Percentiles rank a stretch among this genome's conserved stretches.
These are phyloP conservation scores for Nidula niveotomentosa DNA, from an alignment of 1,284 basidiomycete genomes.

Conservation along the genomic window DNA sequence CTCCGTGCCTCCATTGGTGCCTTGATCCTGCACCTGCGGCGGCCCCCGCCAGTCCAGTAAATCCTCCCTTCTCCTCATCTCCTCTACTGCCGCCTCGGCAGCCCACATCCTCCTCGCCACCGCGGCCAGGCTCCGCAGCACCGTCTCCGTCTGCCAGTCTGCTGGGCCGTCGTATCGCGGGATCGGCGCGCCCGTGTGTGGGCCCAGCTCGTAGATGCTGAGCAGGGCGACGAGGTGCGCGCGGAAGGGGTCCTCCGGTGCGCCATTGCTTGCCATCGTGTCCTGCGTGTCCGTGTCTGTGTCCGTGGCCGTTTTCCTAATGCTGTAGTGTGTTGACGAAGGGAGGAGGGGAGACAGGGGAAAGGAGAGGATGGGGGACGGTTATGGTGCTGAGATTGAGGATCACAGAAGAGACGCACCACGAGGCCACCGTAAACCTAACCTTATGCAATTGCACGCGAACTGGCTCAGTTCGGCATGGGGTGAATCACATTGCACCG, in stretches of 20 bases:
- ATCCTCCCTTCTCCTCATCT: neutral
- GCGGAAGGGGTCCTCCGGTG: conserved; percentile 37
- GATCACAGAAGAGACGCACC: too few species aligned
- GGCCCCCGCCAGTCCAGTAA: neutral
- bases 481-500: too few species aligned
- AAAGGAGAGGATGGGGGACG: too few species aligned
- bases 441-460: too few species aligned
- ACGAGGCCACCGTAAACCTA: too few species aligned
- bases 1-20: neutral
- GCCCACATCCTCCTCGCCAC: conserved; percentile 60
- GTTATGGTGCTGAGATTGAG: too few species aligned
- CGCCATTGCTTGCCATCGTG: too few species aligned
- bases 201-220: conserved; percentile 51
- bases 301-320: too few species aligned
- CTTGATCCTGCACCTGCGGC: neutral
- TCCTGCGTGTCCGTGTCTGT: too few species aligned
- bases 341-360: too few species aligned
- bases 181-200: conserved; percentile 43
- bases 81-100: conserved; percentile 50
- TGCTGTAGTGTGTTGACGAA: too few species aligned
- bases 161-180: conserved; percentile 59
- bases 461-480: too few species aligned
- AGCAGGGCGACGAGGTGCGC: conserved; percentile 50
- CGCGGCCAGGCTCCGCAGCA: conserved; percentile 53
- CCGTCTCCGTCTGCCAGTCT: conserved; percentile 66